phyloP scores from a whole-genome alignment of 768 basidiomycete species.

The Boletus reticuloceps region DNA sequence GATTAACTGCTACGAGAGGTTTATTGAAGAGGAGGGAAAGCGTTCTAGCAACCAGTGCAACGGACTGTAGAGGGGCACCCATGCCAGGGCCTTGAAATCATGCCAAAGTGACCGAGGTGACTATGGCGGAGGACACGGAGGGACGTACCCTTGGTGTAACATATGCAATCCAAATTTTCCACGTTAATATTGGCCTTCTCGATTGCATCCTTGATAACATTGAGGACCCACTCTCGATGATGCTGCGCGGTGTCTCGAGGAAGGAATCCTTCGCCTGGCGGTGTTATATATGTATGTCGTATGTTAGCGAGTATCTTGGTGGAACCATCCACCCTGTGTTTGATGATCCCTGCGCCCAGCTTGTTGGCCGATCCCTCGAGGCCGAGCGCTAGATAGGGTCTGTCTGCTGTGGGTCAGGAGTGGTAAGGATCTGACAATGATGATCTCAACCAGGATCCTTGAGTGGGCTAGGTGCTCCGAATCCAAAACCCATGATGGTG shows the following conservation, averaged over 20 bases:
- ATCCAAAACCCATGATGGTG: conserved; percentile 15
- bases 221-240: conserved; percentile 89
- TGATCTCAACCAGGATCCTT: conserved; percentile 32
- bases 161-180: conserved; percentile 88
- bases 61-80: conserved; percentile 95
- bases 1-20: conserved; percentile 96
- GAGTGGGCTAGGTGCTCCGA: conserved; percentile 18
- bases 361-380: conserved; percentile 99
- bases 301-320: conserved; percentile 85
- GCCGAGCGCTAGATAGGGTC: conserved; percentile 82
- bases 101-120: background rate
- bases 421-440: conserved; percentile 8
- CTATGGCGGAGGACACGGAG: background rate
- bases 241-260: conserved; percentile 95
- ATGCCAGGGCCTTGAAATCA: conserved; percentile 85
- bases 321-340: conserved; percentile 71
- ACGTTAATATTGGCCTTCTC: conserved; percentile 65
- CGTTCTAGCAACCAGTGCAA: conserved; percentile 90
- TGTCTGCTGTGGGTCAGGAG: conserved; percentile 41
- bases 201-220: conserved; percentile 77
- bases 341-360: conserved; percentile 89
- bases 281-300: conserved; percentile 98
- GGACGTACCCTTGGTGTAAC: conserved; percentile 86
- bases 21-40: conserved; percentile 85
- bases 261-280: conserved; percentile 96